A percentile compares a stretch with the other conserved stretches of the same genome.
Evolutionary conservation across 2,329 filamentous ascomycete genomes (phyloP).

Genomic region (Ceratocystis papillata): DNA sequence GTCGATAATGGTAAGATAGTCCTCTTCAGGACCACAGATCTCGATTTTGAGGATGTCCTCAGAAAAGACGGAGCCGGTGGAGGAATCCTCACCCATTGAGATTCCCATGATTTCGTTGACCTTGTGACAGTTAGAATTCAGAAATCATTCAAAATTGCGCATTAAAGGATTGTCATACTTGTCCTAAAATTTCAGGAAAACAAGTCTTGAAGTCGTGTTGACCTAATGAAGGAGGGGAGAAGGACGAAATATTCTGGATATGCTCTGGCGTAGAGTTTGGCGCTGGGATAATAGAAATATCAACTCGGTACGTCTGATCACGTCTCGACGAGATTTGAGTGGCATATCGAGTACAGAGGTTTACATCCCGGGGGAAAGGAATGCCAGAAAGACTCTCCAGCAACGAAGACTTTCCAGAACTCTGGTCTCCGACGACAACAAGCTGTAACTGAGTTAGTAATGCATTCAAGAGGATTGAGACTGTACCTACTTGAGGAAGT

Average conservation of each 20-base stretch:
- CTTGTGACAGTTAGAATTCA: not conserved
- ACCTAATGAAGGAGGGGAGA: not conserved
- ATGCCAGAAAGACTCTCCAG: constrained; percentile 27
- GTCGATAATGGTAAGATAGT: constrained; percentile 39
- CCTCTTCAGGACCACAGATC: constrained; percentile 26
- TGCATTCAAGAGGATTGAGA: not conserved
- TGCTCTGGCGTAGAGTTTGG: constrained; percentile 25
- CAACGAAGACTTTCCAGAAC: constrained; percentile 28
- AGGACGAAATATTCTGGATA: constrained; percentile 7
- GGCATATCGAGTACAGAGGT: constrained; percentile 27
- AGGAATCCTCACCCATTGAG: constrained; percentile 25
- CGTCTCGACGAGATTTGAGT: constrained; percentile 27
- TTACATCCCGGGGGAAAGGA: constrained; percentile 27
- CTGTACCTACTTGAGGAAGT: constrained; percentile 44
- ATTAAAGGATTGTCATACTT: constrained; percentile 11
- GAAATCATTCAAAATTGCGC: constrained; percentile 13
- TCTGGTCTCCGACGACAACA: constrained; percentile 28
- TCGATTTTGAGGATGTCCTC: constrained; percentile 28
- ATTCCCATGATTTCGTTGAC: constrained; percentile 19
- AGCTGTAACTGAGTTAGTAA: constrained; percentile 24
- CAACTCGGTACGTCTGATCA: constrained; percentile 27
- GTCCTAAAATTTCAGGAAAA: constrained; percentile 33
- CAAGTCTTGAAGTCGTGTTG: constrained; percentile 28
- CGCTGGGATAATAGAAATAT: constrained; percentile 36
- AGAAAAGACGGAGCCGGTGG: constrained; percentile 25